These are phyloP conservation scores for Coniochaeta ligniaria DNA, from an alignment of 2,329 filamentous ascomycete species.

Conservation along the genomic window DNA sequence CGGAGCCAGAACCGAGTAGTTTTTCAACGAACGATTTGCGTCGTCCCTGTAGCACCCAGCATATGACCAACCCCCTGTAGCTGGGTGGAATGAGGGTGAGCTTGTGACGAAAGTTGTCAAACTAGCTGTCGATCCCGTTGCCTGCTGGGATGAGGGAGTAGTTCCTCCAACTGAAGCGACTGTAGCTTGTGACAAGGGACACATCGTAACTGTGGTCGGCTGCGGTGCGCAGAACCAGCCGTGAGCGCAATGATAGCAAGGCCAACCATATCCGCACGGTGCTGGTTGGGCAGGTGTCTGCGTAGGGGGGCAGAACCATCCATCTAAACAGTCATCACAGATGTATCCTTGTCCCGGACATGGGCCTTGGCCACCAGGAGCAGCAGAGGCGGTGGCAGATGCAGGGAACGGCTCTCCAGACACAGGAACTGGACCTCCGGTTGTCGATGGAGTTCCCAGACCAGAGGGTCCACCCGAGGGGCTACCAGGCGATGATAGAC, in stretches of 20 bases:
- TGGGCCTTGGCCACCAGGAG: conserved; percentile 16
- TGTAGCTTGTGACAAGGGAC: not conserved
- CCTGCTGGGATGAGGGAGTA: not conserved
- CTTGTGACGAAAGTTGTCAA: not conserved
- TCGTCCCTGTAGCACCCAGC: conserved; percentile 13
- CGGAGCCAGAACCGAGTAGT: conserved; percentile 7
- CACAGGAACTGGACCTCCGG: not conserved
- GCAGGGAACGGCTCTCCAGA: not conserved
- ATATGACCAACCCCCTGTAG: conserved; percentile 9
- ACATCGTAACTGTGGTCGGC: conserved; percentile 4
- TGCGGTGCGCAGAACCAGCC: conserved; percentile 28
- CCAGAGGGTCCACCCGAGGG: not conserved
- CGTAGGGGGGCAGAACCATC: conserved; percentile 28
- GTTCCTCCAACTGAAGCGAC: not conserved
- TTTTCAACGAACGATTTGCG: conserved; percentile 8
- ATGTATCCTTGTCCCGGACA: conserved; percentile 27
- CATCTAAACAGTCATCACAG: conserved; percentile 25
- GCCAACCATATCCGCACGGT: conserved; percentile 28
- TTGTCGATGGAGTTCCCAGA: not conserved
- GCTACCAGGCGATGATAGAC: not conserved
- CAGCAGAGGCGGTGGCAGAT: not conserved
- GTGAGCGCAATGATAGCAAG: conserved; percentile 25
- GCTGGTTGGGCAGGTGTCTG: conserved; percentile 24
- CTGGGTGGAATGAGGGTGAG: conserved; percentile 4
- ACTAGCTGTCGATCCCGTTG: not conserved